A percentile compares a stretch with the other conserved stretches of the same genome.
phyloP scores from a whole-genome alignment of 176 grass and related monocot species.

The Elymus sibiricus region DNA sequence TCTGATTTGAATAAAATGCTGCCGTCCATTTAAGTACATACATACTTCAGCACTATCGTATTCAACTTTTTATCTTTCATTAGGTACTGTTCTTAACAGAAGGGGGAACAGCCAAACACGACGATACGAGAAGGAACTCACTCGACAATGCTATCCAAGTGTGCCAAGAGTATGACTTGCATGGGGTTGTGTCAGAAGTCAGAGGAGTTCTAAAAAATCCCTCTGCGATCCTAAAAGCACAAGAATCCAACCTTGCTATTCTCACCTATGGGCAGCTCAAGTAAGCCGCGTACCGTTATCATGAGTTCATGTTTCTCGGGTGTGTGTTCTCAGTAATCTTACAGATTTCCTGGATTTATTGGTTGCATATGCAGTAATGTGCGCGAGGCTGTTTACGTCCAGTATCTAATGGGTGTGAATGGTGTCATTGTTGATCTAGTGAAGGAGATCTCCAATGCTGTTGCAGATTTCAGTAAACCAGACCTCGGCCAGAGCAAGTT shows the following conservation, averaged over 20 bases:
- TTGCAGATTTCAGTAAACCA: constrained; percentile 31
- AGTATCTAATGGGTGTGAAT: constrained; percentile 61
- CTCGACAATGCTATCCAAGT: constrained; percentile 54
- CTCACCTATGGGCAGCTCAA: constrained; percentile 87
- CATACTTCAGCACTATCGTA: background rate
- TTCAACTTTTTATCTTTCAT: constrained; percentile 16
- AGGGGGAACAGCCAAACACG: constrained; percentile 49
- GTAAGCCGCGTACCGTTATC: constrained; percentile 35
- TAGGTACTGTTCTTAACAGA: constrained; percentile 91
- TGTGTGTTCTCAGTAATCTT: background rate
- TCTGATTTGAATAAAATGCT: background rate
- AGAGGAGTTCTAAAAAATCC: constrained; percentile 73
- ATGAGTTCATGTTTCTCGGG: background rate
- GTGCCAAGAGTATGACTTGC: constrained; percentile 55
- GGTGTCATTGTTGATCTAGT: constrained; percentile 64
- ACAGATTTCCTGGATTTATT: constrained; percentile 4
- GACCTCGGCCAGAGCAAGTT: background rate
- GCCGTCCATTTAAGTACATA: background rate
- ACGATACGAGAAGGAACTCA: constrained; percentile 77
- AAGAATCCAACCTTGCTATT: constrained; percentile 73
- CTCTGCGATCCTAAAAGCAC: constrained; percentile 52
- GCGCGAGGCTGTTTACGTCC: constrained; percentile 56
- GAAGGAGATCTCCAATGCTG: constrained; percentile 52
- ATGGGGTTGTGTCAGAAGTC: constrained; percentile 80
- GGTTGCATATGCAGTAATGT: constrained; percentile 47